phyloP scores from a whole-genome alignment of 148 eudicot genomes.

The Linanthus parryae region DNA sequence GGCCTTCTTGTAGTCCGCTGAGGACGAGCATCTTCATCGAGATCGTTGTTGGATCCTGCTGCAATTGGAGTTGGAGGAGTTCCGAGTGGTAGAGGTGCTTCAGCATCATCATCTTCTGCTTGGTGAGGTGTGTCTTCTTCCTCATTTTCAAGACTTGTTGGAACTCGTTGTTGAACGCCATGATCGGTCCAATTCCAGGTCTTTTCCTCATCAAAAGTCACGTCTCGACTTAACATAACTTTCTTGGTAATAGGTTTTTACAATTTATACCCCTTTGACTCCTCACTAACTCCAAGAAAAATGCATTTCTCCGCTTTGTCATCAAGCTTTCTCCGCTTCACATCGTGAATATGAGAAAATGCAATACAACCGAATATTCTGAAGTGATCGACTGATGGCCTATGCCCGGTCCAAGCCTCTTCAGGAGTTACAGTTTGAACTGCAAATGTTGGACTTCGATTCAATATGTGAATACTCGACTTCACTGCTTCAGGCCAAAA shows the following conservation, averaged over 20 bases:
- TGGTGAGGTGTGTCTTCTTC: neutral
- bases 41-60: no score
- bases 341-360: slow-evolving; percentile 15
- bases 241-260: slow-evolving; percentile 16
- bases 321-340: slow-evolving; percentile 1
- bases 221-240: slow-evolving; percentile 8
- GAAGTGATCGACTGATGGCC: neutral
- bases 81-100: no score
- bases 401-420: slow-evolving; percentile 8
- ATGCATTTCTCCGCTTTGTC: slow-evolving; percentile 1
- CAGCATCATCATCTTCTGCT: no score
- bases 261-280: slow-evolving; percentile 11
- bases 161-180: neutral
- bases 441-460: slow-evolving; percentile 14
- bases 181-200: slow-evolving; percentile 7
- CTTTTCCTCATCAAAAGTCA: slow-evolving; percentile 13
- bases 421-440: slow-evolving; percentile 10
- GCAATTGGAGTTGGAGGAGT: no score
- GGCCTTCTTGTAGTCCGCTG: no score
- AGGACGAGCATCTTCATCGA: no score
- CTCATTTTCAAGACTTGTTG: slow-evolving; percentile 3
- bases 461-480: slow-evolving; percentile 14
- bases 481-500: slow-evolving; percentile 16
- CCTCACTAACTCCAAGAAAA: no score
- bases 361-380: neutral